These are phyloP conservation scores for Styphnolobium japonicum DNA, from an alignment of 306 rosid species.

Conservation along the genomic window DNA sequence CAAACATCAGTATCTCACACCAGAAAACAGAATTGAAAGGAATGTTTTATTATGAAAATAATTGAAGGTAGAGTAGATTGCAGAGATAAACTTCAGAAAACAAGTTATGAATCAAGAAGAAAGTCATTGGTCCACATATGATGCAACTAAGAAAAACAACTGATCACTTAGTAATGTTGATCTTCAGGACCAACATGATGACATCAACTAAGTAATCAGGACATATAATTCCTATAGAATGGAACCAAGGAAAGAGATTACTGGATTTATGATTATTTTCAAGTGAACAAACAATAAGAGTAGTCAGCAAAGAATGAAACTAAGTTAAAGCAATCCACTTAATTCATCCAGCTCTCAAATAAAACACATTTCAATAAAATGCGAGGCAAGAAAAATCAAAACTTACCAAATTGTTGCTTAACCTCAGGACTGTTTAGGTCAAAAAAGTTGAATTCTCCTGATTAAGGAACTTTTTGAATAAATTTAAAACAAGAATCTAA, in stretches of 20 bases:
- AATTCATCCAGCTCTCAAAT: conserved; percentile 15
- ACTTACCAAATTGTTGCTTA: conserved; percentile 95
- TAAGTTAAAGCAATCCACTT: neutral
- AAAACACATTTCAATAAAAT: neutral
- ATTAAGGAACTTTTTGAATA: neutral
- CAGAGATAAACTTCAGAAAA: neutral
- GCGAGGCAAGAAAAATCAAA: neutral
- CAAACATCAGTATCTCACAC: neutral
- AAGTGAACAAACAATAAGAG: too few relatives aligned
- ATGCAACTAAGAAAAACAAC: neutral
- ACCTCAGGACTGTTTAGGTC: conserved; percentile 95
- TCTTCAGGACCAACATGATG: conserved; percentile 1
- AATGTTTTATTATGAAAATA: neutral
- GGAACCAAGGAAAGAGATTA: neutral
- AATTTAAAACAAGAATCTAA: conserved; percentile 3
- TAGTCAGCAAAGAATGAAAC: too few relatives aligned
- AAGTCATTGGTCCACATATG: neutral
- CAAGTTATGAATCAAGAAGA: neutral
- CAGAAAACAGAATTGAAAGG: neutral
- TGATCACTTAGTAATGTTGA: neutral
- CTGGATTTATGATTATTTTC: too few relatives aligned
- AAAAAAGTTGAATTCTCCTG: conserved; percentile 26
- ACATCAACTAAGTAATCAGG: neutral
- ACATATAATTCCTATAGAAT: neutral
- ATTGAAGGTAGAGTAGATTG: neutral